Conservation (phyloP, 352 stramenopile species). For the Globisporangium cylindrosporum region DNA sequence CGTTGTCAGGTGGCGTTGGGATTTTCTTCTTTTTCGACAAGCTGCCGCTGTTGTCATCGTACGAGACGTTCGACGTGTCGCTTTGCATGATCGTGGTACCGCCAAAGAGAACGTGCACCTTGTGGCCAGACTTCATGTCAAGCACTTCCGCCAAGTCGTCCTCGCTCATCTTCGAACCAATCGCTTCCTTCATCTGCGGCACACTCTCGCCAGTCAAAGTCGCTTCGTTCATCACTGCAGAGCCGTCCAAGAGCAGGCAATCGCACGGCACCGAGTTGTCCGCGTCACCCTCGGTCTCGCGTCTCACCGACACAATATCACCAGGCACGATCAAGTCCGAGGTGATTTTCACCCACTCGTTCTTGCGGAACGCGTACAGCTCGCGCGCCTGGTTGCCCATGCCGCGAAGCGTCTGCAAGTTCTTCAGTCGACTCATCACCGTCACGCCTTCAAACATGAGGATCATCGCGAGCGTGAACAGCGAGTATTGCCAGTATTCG, state of each 20-base stretch:
- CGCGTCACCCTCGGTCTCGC: constrained; percentile 74
- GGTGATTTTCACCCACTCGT: constrained; percentile 78
- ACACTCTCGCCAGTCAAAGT: constrained; percentile 98
- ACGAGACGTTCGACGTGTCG: constrained; percentile 42
- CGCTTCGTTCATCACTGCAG: constrained; percentile 97
- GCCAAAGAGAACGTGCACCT: constrained; percentile 92
- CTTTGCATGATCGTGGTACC: constrained; percentile 91
- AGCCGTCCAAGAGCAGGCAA: constrained; percentile 93
- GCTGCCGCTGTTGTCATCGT: constrained; percentile 8
- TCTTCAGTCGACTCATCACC: constrained; percentile 94
- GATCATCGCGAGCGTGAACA: constrained; percentile 99
- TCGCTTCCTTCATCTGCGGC: constrained; percentile 97
- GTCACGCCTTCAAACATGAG: constrained; percentile 98
- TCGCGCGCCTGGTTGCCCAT: constrained; percentile 90
- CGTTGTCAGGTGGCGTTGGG: constrained; percentile 84
- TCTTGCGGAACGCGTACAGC: constrained; percentile 90
- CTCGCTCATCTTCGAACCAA: constrained; percentile 70
- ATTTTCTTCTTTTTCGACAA: constrained; percentile 31
- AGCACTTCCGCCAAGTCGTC: constrained; percentile 69
- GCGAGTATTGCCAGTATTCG: constrained; percentile 99
- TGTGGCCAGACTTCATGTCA: constrained; percentile 86
- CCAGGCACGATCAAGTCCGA: constrained; percentile 91
- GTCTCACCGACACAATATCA: constrained; percentile 93
- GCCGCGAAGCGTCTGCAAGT: constrained; percentile 92
- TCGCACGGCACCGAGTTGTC: constrained; percentile 94